Conservation (phyloP, 2,329 filamentous ascomycete species). For the Acrocalymma vagum region DNA sequence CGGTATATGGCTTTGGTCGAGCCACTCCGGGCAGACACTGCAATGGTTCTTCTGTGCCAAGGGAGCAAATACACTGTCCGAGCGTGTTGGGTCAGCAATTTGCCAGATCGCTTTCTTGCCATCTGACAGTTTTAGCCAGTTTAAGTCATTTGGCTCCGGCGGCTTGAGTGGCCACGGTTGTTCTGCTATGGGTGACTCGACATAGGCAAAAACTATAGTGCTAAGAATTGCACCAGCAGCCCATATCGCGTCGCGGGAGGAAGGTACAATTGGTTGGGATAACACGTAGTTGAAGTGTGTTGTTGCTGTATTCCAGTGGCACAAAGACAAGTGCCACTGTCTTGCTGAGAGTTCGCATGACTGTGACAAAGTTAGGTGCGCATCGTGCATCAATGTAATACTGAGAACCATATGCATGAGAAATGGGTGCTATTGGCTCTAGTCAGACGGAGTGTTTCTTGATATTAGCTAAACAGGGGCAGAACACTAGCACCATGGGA, state of each 20-base stretch:
- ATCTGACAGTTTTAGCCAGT: constrained; percentile 66
- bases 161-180: constrained; percentile 66
- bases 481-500: too few species aligned
- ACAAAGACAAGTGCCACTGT: constrained; percentile 44
- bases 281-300: constrained; percentile 59
- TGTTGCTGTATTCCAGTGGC: constrained; percentile 59
- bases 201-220: constrained; percentile 54
- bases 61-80: constrained; percentile 57
- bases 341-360: constrained; percentile 29
- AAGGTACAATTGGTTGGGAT: constrained; percentile 40
- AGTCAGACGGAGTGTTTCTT: not conserved
- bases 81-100: constrained; percentile 58
- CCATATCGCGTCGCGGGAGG: constrained; percentile 58
- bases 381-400: constrained; percentile 63
- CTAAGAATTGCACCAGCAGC: constrained; percentile 58
- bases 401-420: constrained; percentile 64
- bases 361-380: constrained; percentile 43
- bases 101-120: constrained; percentile 65
- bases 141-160: constrained; percentile 55
- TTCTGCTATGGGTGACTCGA: constrained; percentile 53
- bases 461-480: not conserved
- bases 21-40: constrained; percentile 18
- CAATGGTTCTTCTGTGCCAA: constrained; percentile 33
- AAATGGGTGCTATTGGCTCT: constrained; percentile 55
- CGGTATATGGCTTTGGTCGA: constrained; percentile 13